Evolutionary conservation across 2,329 filamentous ascomycete genomes (phyloP).

Genomic region (Metarhizium rileyi): DNA sequence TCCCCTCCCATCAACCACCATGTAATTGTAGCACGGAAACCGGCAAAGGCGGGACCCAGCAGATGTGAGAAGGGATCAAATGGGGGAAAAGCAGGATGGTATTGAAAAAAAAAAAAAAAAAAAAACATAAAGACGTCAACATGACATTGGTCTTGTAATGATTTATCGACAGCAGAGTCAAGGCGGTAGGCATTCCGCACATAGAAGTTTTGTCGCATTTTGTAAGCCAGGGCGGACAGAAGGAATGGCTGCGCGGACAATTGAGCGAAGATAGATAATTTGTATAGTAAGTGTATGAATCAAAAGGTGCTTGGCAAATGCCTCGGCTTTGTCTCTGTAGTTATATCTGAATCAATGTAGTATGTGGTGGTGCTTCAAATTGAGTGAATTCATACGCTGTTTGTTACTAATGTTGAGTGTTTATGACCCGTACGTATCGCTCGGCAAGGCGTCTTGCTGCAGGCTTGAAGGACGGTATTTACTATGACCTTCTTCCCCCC

Average conservation of each 20-base stretch:
- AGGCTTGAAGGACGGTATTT: no score
- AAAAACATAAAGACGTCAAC: neutral
- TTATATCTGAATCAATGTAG: no score
- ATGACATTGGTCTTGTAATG: neutral
- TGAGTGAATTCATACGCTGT: no score
- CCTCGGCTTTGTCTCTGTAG: neutral
- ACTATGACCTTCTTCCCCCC: no score
- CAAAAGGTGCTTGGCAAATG: neutral
- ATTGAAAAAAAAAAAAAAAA: no score
- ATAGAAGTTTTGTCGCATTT: constrained; percentile 5
- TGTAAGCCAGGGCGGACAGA: neutral
- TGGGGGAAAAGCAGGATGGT: no score
- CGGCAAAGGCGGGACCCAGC: no score
- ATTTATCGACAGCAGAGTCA: neutral
- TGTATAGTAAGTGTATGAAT: constrained; percentile 8
- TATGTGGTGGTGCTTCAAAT: no score
- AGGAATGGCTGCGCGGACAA: neutral
- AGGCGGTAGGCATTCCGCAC: neutral
- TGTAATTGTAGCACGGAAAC: constrained; percentile 4
- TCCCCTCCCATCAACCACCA: neutral
- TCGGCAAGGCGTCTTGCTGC: no score
- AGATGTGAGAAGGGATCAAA: no score
- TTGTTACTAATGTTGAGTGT: no score
- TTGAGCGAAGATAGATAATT: neutral
- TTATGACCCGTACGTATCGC: no score